These are phyloP conservation scores for Tetradesmus obliquus DNA, from an alignment of 139 green algal genomes.

Conservation along the genomic window DNA sequence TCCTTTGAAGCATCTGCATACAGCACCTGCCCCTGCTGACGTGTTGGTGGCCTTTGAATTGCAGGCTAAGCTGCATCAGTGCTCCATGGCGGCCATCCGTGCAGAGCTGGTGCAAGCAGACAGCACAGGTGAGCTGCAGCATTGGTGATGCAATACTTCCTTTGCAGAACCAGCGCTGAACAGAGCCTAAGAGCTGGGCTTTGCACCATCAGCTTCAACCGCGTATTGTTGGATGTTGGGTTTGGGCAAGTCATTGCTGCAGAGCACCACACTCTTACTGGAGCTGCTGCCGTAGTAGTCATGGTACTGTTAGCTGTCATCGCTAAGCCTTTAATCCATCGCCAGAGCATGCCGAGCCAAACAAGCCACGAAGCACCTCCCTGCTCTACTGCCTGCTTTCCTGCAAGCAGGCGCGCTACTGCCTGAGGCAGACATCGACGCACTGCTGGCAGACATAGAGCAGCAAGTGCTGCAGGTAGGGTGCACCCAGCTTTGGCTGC, in stretches of 20 bases:
- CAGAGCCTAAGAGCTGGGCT: background rate
- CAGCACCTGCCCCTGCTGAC: background rate
- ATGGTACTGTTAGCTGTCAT: no score
- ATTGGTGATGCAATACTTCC: background rate
- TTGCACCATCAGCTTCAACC: background rate
- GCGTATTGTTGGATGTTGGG: background rate
- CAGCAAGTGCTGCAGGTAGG: background rate
- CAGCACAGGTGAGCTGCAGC: background rate
- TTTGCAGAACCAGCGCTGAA: background rate
- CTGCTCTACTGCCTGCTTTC: background rate
- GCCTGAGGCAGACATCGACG: slow-evolving; percentile 25
- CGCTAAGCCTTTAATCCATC: background rate
- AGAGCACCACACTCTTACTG: background rate
- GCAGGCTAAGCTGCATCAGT: slow-evolving; percentile 26
- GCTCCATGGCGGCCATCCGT: slow-evolving; percentile 7
- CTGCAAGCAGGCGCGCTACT: background rate
- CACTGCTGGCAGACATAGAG: slow-evolving; percentile 22
- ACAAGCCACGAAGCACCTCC: background rate
- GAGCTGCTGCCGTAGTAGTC: background rate
- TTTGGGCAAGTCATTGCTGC: background rate
- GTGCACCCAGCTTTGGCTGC: background rate
- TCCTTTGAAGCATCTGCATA: background rate
- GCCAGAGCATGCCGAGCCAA: background rate
- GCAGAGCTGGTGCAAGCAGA: background rate
- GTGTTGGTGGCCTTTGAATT: background rate